These are phyloP conservation scores for Marasmius fiardii DNA, from an alignment of 1,284 basidiomycete species.

Conservation along the genomic window DNA sequence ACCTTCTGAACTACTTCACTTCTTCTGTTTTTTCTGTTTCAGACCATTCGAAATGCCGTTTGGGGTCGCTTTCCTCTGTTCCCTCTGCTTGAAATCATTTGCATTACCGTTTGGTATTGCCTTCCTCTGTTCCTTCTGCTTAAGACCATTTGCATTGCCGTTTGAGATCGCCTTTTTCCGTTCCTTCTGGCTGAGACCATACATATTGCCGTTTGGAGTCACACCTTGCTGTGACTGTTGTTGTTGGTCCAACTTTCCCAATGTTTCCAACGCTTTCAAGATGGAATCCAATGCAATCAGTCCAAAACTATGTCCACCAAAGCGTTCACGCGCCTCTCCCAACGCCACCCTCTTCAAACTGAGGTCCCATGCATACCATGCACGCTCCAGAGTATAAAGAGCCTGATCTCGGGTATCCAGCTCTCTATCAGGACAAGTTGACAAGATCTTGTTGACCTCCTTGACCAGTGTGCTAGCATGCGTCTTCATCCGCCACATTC, in stretches of 20 bases:
- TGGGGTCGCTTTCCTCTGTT: too few relatives aligned
- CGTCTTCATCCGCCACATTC: conserved; percentile 60
- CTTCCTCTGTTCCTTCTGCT: too few relatives aligned
- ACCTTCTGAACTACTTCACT: too few relatives aligned
- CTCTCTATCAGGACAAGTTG: conserved; percentile 25
- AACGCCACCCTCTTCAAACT: conserved; percentile 32
- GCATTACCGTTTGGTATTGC: too few relatives aligned
- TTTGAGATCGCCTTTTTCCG: too few relatives aligned
- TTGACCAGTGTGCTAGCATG: conserved; percentile 54
- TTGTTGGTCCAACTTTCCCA: conserved; percentile 26
- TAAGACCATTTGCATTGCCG: too few relatives aligned
- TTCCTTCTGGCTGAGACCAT: not conserved
- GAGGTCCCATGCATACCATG: conserved; percentile 65
- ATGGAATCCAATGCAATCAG: conserved; percentile 58
- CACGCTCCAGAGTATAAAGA: conserved; percentile 42
- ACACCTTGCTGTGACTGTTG: too few relatives aligned
- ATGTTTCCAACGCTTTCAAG: conserved; percentile 53
- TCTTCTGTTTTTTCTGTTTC: too few relatives aligned
- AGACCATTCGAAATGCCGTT: too few relatives aligned
- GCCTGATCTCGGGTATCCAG: conserved; percentile 22
- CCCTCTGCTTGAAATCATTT: too few relatives aligned
- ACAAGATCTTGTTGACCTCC: conserved; percentile 45
- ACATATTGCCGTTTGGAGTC: not conserved
- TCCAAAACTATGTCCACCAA: conserved; percentile 67
- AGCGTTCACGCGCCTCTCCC: conserved; percentile 29